Conservation (phyloP, 352 stramenopile species). For the Globisporangium nagaii region DNA sequence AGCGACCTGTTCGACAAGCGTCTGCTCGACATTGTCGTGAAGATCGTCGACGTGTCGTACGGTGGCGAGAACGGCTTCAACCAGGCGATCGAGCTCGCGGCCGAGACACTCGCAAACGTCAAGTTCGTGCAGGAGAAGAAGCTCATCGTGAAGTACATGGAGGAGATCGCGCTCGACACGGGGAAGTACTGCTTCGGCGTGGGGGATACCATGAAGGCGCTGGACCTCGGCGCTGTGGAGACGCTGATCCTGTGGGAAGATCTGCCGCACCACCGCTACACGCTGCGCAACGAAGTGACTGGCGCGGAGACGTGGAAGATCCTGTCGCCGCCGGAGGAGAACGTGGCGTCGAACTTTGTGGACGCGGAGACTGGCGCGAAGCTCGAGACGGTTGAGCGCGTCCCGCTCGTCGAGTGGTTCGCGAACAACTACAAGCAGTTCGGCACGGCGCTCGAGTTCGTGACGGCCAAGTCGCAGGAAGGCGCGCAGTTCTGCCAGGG, state of each 20-base stretch:
- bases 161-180: constrained; percentile 98
- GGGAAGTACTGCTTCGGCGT: constrained; percentile 99
- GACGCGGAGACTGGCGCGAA: constrained; percentile 94
- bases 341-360: constrained; percentile 94
- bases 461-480: constrained; percentile 97
- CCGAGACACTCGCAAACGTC: constrained; percentile 97
- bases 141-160: constrained; percentile 99
- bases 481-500: constrained; percentile 99
- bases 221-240: constrained; percentile 98
- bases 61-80: constrained; percentile 99
- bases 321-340: constrained; percentile 83
- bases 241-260: constrained; percentile 99
- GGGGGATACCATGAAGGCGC: constrained; percentile 96
- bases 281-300: constrained; percentile 93
- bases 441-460: constrained; percentile 98
- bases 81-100: constrained; percentile 98
- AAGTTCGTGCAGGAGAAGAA: constrained; percentile 99
- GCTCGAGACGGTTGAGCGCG: constrained; percentile 96
- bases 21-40: constrained; percentile 95
- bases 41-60: constrained; percentile 99
- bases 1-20: constrained; percentile 97
- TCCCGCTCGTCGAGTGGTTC: constrained; percentile 98
- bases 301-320: constrained; percentile 81
- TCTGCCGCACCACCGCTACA: constrained; percentile 92
- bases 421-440: constrained; percentile 99